Conservation (phyloP, 306 rosid species). For the Phaseolus lunatus region DNA sequence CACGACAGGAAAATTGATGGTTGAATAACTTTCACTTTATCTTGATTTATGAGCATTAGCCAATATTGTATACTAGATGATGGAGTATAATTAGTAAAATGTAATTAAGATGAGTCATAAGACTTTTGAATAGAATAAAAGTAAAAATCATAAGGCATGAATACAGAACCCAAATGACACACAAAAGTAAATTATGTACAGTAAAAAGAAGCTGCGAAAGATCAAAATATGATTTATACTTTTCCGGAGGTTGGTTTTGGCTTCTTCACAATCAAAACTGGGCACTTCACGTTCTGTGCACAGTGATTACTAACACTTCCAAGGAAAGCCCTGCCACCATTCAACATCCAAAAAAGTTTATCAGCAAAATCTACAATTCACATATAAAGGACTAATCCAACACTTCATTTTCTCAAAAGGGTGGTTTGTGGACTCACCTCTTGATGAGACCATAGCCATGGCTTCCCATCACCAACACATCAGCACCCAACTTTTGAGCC, state of each 20-base stretch:
- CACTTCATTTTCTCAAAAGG: background rate
- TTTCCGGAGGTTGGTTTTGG: conserved; percentile 57
- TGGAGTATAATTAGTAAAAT: too few relatives aligned
- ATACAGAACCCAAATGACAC: too few relatives aligned
- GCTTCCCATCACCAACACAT: conserved; percentile 83
- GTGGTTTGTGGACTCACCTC: conserved; percentile 52
- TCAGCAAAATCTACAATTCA: background rate
- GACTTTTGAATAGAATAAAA: too few relatives aligned
- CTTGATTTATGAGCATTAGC: too few relatives aligned
- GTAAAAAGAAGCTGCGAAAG: background rate
- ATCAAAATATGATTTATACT: background rate
- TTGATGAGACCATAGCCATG: conserved; percentile 83
- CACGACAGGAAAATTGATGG: too few relatives aligned
- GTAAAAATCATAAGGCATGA: too few relatives aligned
- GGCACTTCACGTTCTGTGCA: conserved; percentile 84
- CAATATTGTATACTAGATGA: too few relatives aligned
- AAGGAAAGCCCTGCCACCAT: conserved; percentile 74
- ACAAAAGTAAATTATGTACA: conserved; percentile 28
- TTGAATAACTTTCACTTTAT: too few relatives aligned
- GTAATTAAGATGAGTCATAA: too few relatives aligned
- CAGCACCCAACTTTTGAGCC: conserved; percentile 65
- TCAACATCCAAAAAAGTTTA: background rate
- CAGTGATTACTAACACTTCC: conserved; percentile 96
- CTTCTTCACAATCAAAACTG: conserved; percentile 83
- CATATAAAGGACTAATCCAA: background rate